A percentile compares a stretch with the other conserved stretches of the same genome.
Evolutionary conservation across 345 rosid genomes (phyloP).

Genomic region (Pugionium dolabratum): DNA sequence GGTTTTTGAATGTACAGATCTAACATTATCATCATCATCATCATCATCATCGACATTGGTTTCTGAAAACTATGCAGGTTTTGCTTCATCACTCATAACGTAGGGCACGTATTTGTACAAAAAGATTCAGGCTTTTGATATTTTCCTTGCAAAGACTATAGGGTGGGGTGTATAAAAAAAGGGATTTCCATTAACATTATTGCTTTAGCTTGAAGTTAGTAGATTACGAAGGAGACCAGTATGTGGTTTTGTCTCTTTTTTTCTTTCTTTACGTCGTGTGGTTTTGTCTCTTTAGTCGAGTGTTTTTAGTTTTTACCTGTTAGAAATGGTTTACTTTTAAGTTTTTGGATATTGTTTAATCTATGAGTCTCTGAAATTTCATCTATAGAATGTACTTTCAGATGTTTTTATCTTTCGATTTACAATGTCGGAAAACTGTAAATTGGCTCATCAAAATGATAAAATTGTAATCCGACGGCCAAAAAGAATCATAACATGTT

Average conservation of each 20-base stretch:
- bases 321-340: neutral
- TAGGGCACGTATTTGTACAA: constrained; percentile 37
- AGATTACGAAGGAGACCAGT: neutral
- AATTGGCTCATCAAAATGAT: neutral
- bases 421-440: neutral
- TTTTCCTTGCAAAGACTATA: constrained; percentile 27
- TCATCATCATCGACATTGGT: constrained; percentile 8
- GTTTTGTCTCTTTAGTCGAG: neutral
- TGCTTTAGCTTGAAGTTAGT: constrained; percentile 6
- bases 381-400: neutral
- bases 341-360: constrained; percentile 2
- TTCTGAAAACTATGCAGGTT: constrained; percentile 35
- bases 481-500: too few relatives aligned
- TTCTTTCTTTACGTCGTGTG: neutral
- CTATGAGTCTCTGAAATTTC: neutral
- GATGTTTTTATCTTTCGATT: neutral
- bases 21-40: neutral
- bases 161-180: constrained; percentile 38
- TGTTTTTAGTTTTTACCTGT: constrained; percentile 18
- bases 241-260: constrained; percentile 24
- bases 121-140: constrained; percentile 30
- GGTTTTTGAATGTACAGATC: constrained; percentile 22
- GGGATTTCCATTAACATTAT: constrained; percentile 22
- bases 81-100: constrained; percentile 28
- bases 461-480: neutral